phyloP scores from a whole-genome alignment of 768 basidiomycete species.

The Suillus cothurnatus region DNA sequence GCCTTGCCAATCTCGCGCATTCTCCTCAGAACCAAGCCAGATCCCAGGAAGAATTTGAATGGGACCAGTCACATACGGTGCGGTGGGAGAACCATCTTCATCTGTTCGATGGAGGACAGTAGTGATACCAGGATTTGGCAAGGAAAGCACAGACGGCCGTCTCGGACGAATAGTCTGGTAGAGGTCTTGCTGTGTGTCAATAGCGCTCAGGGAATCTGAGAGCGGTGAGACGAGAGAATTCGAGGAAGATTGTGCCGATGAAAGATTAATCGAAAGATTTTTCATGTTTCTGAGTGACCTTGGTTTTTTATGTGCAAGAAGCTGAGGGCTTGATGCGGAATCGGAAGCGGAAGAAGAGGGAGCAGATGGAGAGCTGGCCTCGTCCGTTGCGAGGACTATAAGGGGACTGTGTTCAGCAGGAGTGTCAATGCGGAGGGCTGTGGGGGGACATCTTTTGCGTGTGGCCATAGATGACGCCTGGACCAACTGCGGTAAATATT shows the following conservation, averaged over 20 bases:
- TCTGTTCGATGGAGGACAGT: conserved; percentile 64
- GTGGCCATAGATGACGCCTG: conserved; percentile 35
- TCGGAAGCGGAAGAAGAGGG: conserved; percentile 56
- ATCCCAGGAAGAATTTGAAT: conserved; percentile 82
- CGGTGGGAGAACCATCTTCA: conserved; percentile 59
- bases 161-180: conserved; percentile 44
- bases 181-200: conserved; percentile 35
- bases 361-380: conserved; percentile 49
- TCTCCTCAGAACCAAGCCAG: conserved; percentile 92
- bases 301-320: conserved; percentile 44
- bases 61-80: conserved; percentile 81
- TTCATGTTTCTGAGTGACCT: conserved; percentile 69
- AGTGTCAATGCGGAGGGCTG: conserved; percentile 61
- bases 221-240: conserved; percentile 46
- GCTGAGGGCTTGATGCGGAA: conserved; percentile 44
- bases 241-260: conserved; percentile 60
- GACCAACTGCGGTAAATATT: conserved; percentile 31
- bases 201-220: conserved; percentile 34
- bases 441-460: conserved; percentile 54
- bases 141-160: conserved; percentile 73
- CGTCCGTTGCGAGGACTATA: conserved; percentile 50
- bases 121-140: conserved; percentile 54
- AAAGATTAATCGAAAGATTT: conserved; percentile 69
- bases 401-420: conserved; percentile 46
- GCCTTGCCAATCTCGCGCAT: conserved; percentile 78